Evolutionary conservation across 2,329 filamentous ascomycete species (phyloP), one percentile per base, ranked within the genome.

Genomic region (Aspergillus sp.): DNA sequence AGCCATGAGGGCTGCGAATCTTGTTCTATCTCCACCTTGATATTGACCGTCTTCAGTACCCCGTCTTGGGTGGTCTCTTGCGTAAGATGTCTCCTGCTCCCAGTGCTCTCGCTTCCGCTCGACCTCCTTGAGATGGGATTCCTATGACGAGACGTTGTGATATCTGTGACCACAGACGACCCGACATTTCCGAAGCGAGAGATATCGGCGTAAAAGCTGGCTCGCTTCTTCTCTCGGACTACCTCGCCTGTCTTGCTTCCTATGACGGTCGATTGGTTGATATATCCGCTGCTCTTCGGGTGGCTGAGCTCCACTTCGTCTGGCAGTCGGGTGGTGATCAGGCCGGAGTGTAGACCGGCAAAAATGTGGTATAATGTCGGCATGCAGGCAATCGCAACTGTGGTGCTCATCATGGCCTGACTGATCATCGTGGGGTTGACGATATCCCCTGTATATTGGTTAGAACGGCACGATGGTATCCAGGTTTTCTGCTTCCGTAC

Each of bases 331-430:
- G 60, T 62, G 6, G 59, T 59, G 24, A 52, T 56, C 1, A 64
- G 47, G 7, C 59, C 57, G 3, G 61, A 62, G 41, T 62, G 55
- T 0, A 66, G 50, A 16, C 62, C 62, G 13, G 61, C 59, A 33
- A 63, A 61, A 11, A 66, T 60, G 41, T 63, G 62, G 50, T 61
- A 63, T 13, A 65, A 50, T 1, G 61, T 64, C 9, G 64, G 64
- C 16, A 65, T 41, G 36, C 62, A 64, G 20, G 62, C 60, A 24
- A 60, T 56, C 16, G 56, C 57, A 24, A 66, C 48, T n/a, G 59
- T 55, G 3, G 57, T 55, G 35, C 61, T 56, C 55, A 65, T 60
- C 55, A 64, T 65, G 33, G 58, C 50, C 40, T 66, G 62, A 13
- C 52, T 46, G 49, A 55, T 50, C 24, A 56, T 54, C 13, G 51